Percentiles rank a stretch among this genome's conserved stretches.
Conservation (phyloP, 108 stramenopile genomes). For the Skeletonema potamos region DNA sequence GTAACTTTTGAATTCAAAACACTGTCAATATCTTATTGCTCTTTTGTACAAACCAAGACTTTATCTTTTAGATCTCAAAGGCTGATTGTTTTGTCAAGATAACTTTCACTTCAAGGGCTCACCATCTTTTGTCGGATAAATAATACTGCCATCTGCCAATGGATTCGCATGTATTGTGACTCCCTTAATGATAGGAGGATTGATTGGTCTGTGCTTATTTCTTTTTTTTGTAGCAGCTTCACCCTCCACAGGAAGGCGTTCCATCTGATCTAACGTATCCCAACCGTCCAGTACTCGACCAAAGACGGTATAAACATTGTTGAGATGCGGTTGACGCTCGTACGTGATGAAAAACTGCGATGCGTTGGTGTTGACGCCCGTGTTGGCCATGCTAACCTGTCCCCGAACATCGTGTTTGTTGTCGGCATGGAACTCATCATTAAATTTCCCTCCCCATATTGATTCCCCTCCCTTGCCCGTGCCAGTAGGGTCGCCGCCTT, state of each 20-base stretch:
- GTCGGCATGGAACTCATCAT: conserved; percentile 94
- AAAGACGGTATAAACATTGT: conserved; percentile 96
- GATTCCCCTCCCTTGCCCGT: conserved; percentile 89
- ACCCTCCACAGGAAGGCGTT: conserved; percentile 86
- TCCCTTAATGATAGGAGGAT: conserved; percentile 81
- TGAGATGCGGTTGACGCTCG: conserved; percentile 91
- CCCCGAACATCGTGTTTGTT: conserved; percentile 90
- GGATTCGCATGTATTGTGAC: conserved; percentile 98
- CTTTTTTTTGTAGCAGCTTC: conserved; percentile 70
- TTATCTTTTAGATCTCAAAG: neutral
- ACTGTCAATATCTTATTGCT: too few relatives aligned
- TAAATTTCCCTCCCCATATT: conserved; percentile 96
- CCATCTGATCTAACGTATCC: conserved; percentile 94
- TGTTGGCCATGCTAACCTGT: conserved; percentile 93
- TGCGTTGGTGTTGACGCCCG: conserved; percentile 88
- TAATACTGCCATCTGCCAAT: conserved; percentile 84
- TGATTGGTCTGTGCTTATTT: conserved; percentile 83
- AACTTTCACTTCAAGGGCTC: conserved; percentile 62
- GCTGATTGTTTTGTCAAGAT: neutral
- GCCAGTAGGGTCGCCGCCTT: conserved; percentile 96
- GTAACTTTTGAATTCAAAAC: too few relatives aligned
- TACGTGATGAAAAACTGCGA: conserved; percentile 95
- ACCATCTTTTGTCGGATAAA: conserved; percentile 76
- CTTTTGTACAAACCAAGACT: too few relatives aligned
- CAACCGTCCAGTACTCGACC: conserved; percentile 93